Percentiles rank a stretch among this genome's conserved stretches.
Evolutionary conservation across 2,329 filamentous ascomycete genomes (phyloP).

Genomic region (Raffaelea albimanens): DNA sequence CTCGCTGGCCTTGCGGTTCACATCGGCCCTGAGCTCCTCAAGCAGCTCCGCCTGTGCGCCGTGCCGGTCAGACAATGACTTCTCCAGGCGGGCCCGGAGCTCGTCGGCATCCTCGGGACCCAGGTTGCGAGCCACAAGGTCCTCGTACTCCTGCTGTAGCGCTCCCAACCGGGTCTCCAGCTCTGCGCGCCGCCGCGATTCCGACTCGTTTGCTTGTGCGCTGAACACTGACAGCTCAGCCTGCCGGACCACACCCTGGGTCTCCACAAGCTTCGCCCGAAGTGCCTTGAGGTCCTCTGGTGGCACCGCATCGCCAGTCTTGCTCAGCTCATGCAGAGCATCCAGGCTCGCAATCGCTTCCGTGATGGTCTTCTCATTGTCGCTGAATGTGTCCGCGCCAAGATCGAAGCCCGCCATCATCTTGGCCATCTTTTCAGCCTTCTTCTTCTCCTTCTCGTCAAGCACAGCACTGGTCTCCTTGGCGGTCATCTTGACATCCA

Average conservation of each 20-base stretch:
- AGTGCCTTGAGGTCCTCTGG: slow-evolving; percentile 74
- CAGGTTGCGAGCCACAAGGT: slow-evolving; percentile 70
- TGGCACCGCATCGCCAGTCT: slow-evolving; percentile 67
- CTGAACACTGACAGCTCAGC: slow-evolving; percentile 80
- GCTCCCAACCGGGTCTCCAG: slow-evolving; percentile 66
- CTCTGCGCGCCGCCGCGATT: slow-evolving; percentile 61
- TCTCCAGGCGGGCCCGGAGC: slow-evolving; percentile 68
- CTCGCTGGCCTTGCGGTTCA: slow-evolving; percentile 70
- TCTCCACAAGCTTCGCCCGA: slow-evolving; percentile 71
- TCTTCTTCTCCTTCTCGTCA: slow-evolving; percentile 97
- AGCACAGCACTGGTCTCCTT: slow-evolving; percentile 84
- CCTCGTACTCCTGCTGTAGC: slow-evolving; percentile 76
- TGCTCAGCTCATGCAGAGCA: slow-evolving; percentile 64
- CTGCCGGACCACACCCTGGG: slow-evolving; percentile 85
- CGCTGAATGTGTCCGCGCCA: slow-evolving; percentile 83
- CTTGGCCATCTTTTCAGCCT: slow-evolving; percentile 98
- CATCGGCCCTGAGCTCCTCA: slow-evolving; percentile 67
- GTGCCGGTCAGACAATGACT: slow-evolving; percentile 67
- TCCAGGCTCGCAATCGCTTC: slow-evolving; percentile 79
- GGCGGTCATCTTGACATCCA: slow-evolving; percentile 93
- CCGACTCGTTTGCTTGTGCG: slow-evolving; percentile 51
- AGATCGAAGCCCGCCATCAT: slow-evolving; percentile 99
- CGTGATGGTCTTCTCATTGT: slow-evolving; percentile 79
- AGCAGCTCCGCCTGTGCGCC: slow-evolving; percentile 64
- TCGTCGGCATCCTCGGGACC: slow-evolving; percentile 72